phyloP scores from a whole-genome alignment of 1,284 basidiomycete species.

The Ceratobasidium sp. region DNA sequence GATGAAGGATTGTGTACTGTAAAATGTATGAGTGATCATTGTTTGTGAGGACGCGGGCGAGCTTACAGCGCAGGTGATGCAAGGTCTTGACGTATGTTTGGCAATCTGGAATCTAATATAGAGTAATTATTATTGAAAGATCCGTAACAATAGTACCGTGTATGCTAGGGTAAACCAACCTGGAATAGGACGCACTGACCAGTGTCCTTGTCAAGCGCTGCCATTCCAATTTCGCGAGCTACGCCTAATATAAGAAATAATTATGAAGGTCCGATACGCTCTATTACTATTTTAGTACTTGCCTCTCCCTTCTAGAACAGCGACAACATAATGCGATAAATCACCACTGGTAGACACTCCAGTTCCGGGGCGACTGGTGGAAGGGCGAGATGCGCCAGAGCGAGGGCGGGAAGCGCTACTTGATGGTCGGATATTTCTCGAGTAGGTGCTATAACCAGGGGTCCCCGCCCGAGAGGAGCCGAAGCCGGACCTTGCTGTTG shows the following conservation, averaged over 20 bases:
- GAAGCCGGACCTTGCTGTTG: background rate
- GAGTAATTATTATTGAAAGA: background rate
- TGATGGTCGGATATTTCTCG: background rate
- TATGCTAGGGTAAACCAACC: constrained; percentile 56
- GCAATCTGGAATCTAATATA: constrained; percentile 75
- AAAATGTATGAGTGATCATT: background rate
- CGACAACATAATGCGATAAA: constrained; percentile 58
- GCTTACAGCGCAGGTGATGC: constrained; percentile 74
- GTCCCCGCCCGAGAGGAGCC: background rate
- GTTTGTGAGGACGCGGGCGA: background rate
- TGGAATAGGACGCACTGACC: constrained; percentile 78
- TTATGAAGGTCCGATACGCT: background rate
- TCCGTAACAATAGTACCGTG: constrained; percentile 8
- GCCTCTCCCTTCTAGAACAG: constrained; percentile 75
- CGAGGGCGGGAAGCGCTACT: constrained; percentile 12
- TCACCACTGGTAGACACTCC: constrained; percentile 38
- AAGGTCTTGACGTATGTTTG: constrained; percentile 88
- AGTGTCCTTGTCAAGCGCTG: constrained; percentile 82
- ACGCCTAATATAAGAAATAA: constrained; percentile 57
- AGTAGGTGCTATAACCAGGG: background rate
- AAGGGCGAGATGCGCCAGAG: constrained; percentile 23
- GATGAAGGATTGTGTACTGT: constrained; percentile 71
- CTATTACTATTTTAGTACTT: background rate
- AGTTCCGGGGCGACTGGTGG: constrained; percentile 36
- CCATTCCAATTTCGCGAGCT: constrained; percentile 84